Evolutionary conservation across 2,329 filamentous ascomycete species (phyloP).

Genomic region (Akanthomyces muscarius): DNA sequence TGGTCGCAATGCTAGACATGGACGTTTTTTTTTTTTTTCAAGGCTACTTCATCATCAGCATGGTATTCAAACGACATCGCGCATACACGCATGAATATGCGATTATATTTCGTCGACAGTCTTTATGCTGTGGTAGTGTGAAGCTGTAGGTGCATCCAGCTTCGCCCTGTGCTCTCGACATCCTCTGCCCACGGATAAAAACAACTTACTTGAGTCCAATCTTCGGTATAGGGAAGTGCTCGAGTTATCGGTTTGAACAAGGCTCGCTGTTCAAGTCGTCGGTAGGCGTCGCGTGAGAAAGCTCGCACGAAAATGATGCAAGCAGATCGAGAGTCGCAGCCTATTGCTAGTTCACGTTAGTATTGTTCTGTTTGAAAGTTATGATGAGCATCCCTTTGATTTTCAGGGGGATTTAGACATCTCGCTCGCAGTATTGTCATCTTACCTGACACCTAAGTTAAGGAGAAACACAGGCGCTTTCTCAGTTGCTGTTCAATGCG

Average conservation of each 20-base stretch:
- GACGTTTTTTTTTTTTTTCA: background rate
- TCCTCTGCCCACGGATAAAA: background rate
- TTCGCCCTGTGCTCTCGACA: background rate
- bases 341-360: background rate
- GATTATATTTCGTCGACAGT: background rate
- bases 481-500: background rate
- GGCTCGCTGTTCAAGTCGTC: background rate
- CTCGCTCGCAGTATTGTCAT: too few relatives aligned
- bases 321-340: too few relatives aligned
- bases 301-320: too few relatives aligned
- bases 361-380: background rate
- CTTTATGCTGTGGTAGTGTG: background rate
- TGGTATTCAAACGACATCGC: background rate
- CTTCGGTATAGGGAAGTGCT: background rate
- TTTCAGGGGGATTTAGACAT: background rate
- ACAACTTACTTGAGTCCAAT: background rate
- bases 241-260: background rate
- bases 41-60: background rate
- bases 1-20: constrained; percentile 26
- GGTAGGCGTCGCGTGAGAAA: background rate
- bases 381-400: background rate
- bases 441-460: background rate
- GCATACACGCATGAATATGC: background rate
- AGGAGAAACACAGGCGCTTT: background rate
- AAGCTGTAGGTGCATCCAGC: background rate